Evolutionary conservation across 495 filamentous ascomycete species (phyloP), one percentile per base, ranked within the genome.

Genomic region (Geoglossum glabrum): DNA sequence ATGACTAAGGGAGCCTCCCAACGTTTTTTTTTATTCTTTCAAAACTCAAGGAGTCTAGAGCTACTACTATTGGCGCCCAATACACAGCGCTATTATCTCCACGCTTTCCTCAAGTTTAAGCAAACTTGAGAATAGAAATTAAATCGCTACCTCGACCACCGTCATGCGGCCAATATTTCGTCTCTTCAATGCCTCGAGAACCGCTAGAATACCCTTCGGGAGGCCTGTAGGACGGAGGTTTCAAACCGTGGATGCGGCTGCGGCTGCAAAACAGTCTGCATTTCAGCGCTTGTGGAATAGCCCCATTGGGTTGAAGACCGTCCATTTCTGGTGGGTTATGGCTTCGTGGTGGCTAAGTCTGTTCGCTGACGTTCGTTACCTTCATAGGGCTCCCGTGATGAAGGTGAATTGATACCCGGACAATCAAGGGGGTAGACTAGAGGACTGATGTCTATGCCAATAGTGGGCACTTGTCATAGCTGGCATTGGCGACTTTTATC

Each of bases 381-480:
- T 51, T 21, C 55, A 30, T 63, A 90, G 86, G 88, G 92, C 90
- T 26, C 90, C 90, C 31, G 81, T 98, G 34, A 94, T 96, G 86
- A 98, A 96, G 83, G 84, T 86, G 77, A 63, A 69, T 60, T 58
- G 23, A 33, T 38, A 13, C n/a, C 1, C 30, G 8, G 21, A 26
- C 51, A 55, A 27, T 54, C 25, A 46, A 21, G 17, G 0, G 7
- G 4, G 13, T 6, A 25, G 17, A 55, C 27, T n/a, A n/a, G n/a
- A 43, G 27, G 55, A n/a, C 19, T 46, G 19, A 28, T 30, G 17
- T 51, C 33, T 40, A 19, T 34, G 28, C 30, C 7, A 52, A 52
- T 52, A 87, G 83, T 98, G 92, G 92, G 79, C 73, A 61, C 71
- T 98, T 62, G 92, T 96, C 69, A 74, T 98, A 61, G 85, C 93